These are phyloP conservation scores for Backusella morwellensis DNA, from an alignment of 192 early-diverging fungal species.

Conservation along the genomic window DNA sequence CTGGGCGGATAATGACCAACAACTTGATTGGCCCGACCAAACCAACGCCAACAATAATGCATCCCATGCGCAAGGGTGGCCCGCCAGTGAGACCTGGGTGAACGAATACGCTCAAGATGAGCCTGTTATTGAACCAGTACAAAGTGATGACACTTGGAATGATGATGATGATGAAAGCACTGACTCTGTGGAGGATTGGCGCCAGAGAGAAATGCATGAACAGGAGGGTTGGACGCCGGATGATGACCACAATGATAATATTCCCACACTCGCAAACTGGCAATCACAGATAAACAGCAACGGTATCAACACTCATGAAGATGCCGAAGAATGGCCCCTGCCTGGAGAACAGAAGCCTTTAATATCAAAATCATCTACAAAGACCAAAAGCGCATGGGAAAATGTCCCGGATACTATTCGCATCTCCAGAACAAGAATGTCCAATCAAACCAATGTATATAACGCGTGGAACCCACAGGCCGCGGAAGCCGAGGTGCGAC, in stretches of 20 bases:
- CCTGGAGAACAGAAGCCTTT: neutral
- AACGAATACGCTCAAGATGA: neutral
- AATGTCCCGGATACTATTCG: neutral
- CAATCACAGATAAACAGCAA: neutral
- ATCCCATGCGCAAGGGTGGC: neutral
- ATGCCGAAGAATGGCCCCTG: neutral
- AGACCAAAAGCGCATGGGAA: neutral
- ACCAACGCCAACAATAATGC: neutral
- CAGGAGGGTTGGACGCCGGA: neutral
- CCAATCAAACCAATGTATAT: neutral
- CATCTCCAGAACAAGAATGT: neutral
- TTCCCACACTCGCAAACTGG: neutral
- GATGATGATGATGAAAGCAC: neutral
- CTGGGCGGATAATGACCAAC: neutral
- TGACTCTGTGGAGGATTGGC: neutral
- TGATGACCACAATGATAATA: neutral
- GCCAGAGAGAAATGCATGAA: neutral
- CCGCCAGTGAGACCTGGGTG: neutral
- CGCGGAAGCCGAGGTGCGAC: neutral
- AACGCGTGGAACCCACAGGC: neutral
- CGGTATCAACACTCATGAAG: neutral
- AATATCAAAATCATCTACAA: neutral
- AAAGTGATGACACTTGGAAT: neutral
- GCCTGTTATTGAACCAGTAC: neutral
- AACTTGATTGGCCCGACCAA: neutral